Evolutionary conservation across 139 green algal species (phyloP).

Genomic region (Chlorella vulgaris): DNA sequence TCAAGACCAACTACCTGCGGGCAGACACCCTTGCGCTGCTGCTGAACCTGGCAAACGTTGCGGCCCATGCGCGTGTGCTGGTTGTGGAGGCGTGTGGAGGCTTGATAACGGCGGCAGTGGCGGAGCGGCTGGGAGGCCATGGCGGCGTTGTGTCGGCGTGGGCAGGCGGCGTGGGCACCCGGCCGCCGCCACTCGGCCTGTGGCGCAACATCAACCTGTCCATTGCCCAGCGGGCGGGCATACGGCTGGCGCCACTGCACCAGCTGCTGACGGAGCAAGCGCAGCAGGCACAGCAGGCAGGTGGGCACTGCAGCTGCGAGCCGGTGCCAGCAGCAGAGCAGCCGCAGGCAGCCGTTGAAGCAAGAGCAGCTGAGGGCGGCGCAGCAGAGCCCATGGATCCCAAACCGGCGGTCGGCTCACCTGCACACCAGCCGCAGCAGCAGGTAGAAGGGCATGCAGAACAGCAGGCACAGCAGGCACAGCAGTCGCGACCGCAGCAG

Average conservation of each 20-base stretch:
- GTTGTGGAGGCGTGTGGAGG: constrained; percentile 75
- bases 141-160: constrained; percentile 59
- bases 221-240: constrained; percentile 7
- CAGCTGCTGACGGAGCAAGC: constrained; percentile 39
- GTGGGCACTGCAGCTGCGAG: too few relatives aligned
- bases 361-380: constrained; percentile 10
- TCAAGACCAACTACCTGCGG: constrained; percentile 69
- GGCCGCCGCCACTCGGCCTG: constrained; percentile 23
- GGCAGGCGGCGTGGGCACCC: constrained; percentile 32
- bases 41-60: constrained; percentile 80
- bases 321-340: too few relatives aligned
- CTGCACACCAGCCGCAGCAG: constrained; percentile 8
- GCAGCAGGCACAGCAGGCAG: constrained; percentile 14
- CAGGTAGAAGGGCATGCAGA: background rate
- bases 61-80: constrained; percentile 61
- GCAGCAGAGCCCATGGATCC: background rate
- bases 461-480: constrained; percentile 21
- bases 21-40: constrained; percentile 76
- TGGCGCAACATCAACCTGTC: constrained; percentile 62
- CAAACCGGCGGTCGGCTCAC: background rate
- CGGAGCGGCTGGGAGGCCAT: constrained; percentile 77
- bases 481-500: constrained; percentile 1
- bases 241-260: constrained; percentile 48
- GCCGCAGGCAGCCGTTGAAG: too few relatives aligned
- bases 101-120: constrained; percentile 71